Evolutionary conservation across 2,329 filamentous ascomycete species (phyloP).

Genomic region (Penicillium vulpinum): DNA sequence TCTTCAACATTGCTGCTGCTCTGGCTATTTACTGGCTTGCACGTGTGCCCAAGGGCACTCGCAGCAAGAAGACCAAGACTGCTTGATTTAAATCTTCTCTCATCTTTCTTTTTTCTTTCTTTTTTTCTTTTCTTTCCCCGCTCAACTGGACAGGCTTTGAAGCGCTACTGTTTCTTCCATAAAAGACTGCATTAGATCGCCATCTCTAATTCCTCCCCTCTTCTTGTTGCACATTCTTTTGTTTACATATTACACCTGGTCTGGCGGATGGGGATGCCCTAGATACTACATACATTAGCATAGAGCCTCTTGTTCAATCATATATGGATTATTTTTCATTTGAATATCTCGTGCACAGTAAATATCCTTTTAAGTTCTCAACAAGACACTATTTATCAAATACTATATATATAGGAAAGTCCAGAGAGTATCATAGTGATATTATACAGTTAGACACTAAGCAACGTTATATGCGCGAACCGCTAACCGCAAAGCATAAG

Average conservation of each 20-base stretch:
- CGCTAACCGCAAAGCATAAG: background rate
- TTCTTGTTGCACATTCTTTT: background rate
- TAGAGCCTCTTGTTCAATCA: background rate
- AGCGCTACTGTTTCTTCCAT: background rate
- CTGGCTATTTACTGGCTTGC: conserved; percentile 64
- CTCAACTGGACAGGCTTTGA: background rate
- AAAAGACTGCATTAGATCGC: background rate
- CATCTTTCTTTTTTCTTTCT: background rate
- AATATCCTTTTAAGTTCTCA: no score
- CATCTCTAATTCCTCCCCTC: background rate
- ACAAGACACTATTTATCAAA: background rate
- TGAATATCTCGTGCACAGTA: background rate
- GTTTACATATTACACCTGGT: background rate
- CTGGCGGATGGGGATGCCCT: background rate
- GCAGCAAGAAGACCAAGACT: conserved; percentile 26
- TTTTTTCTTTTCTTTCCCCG: background rate
- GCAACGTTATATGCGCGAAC: background rate
- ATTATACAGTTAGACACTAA: background rate
- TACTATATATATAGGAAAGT: background rate
- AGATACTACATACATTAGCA: conserved; percentile 1
- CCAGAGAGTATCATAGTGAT: background rate
- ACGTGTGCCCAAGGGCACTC: conserved; percentile 50
- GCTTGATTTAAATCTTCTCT: background rate
- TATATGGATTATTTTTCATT: background rate
- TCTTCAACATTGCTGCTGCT: conserved; percentile 62